Base-by-base conservation (phyloP, 177 flowering plant species). In the Vitis hybrid region DNA sequence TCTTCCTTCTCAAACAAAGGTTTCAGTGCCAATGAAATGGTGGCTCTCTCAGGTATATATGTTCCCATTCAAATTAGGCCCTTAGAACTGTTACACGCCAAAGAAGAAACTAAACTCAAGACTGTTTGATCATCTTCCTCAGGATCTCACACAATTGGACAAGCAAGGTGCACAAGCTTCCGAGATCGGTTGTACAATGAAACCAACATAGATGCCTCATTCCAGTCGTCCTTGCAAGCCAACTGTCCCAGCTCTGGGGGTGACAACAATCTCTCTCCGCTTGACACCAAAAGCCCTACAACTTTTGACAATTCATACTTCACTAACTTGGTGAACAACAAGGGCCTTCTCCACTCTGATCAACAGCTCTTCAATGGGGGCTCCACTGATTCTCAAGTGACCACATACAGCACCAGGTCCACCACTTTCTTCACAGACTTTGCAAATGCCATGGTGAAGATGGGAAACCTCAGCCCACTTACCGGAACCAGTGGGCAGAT, bases 81-180 rank as follows among this genome's bases (percentile, higher is more conserved):
- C 31, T 28, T 28, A 28, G 31, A 28, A 28, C 31, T 28, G 31
- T 28, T 3, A 28, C 31, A 28, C 31, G 31, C 31, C 31, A 28
- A 28, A 28, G 31, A 28, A 28, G 31, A 28, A 3, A 28, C 31
- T 28, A 28, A 28, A 28, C 31, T 28, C 31, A 8, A 7, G 47
- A 38, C 7, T 38, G 47, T 38, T 38, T 38, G 47, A 38, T 38
- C 47, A 38, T 38, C 8, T 38, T 38, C 47, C 47, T 28, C 64
- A 75, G 84, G 85, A 17, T 53, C 78, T 54, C 85, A 84, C 70
- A 77, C 85, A 6, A 78, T 84, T 20, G 85, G 87, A 3, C 78
- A 73, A 69, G 85, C 85, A 1, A 68, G 81, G 68, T 83, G 87
- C 71, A 17, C 50, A 5, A 60, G 18, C 1, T 79, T 82, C 67